Evolutionary conservation across 2,329 filamentous ascomycete species (phyloP), one percentile per base, ranked within the genome.

Genomic region (Endothia cerciana): DNA sequence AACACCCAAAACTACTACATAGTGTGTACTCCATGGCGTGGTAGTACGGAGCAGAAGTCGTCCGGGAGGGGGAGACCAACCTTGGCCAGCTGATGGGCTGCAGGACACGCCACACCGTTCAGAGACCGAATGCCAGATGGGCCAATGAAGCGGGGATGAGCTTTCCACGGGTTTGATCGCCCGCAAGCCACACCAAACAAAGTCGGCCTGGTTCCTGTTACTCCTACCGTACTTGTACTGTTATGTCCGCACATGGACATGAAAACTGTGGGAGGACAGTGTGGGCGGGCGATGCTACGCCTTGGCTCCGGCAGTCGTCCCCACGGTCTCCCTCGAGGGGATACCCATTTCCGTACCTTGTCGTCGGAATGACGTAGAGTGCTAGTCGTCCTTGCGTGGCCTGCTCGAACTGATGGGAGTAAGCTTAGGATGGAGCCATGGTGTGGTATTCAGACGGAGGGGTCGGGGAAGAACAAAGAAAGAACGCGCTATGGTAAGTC

Each of bases 91-190:
- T 49, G 33, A 51, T 47, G 28, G n/a, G 33, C 36, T 51, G 51
- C 63, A 30, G 36, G 51, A 41, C 40, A 17, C 40, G 41, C 62
- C 55, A 63, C 43, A 30, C 55, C 55, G 40, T 62, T 19, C 19
- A n/a, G 22, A 28, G 19, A 25, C 47, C 22, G 3, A 8, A 28
- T 11, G 17, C 19, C 19, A 49, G 51, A n/a, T 30, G 33, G 15
- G 19, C 38, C 36, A 62, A 30, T 56, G 28, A 17, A 47, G 45
- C 11, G 7, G n/a, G 11, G n/a, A 22, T 7, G n/a, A 47, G 45
- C n/a, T 10, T 36, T 36, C n/a, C 45, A 11, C 45, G 45, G 45
- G 6, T 1, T 22, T 33, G 49, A 4, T 53, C 49, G 49, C 28
- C 49, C 25, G 25, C 49, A 53, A 53, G 49, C 49, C 49, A 53